Percentiles rank a stretch among this genome's conserved stretches.
These are phyloP conservation scores for Exophiala oligosperma DNA, from an alignment of 2,329 filamentous ascomycete genomes.

Conservation along the genomic window DNA sequence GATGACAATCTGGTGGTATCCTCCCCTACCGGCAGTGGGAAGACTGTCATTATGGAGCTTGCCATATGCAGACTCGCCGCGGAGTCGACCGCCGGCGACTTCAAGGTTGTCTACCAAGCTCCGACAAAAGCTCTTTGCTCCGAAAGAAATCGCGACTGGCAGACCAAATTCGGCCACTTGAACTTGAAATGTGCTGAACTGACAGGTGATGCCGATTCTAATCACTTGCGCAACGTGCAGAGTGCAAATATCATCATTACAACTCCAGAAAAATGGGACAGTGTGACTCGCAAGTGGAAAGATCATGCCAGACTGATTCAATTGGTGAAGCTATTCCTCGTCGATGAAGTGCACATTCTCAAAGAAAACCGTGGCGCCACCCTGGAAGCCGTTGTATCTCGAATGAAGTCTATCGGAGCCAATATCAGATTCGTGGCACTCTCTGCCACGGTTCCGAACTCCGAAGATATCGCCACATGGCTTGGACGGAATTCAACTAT, in stretches of 20 bases:
- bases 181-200: constrained; percentile 72
- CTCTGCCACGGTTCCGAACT: constrained; percentile 82
- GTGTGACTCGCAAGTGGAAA: constrained; percentile 82
- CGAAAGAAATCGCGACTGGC: constrained; percentile 76
- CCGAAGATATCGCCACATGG: constrained; percentile 77
- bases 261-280: constrained; percentile 90
- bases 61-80: constrained; percentile 73
- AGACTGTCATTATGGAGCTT: constrained; percentile 78
- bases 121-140: constrained; percentile 81
- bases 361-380: constrained; percentile 78
- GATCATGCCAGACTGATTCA: constrained; percentile 74
- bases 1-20: constrained; percentile 77
- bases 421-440: constrained; percentile 77
- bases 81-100: constrained; percentile 57
- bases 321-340: constrained; percentile 75
- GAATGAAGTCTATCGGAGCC: constrained; percentile 78
- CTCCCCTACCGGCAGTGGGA: constrained; percentile 81
- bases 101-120: constrained; percentile 82
- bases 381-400: constrained; percentile 78
- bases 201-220: constrained; percentile 74
- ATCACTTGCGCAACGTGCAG: constrained; percentile 67
- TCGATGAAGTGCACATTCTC: constrained; percentile 85
- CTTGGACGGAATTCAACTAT: constrained; percentile 65
- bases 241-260: constrained; percentile 80
- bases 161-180: constrained; percentile 67